Evolutionary conservation across 1,139 yeast genomes (phyloP).

Genomic region (Blastobotrys petasosporus): DNA sequence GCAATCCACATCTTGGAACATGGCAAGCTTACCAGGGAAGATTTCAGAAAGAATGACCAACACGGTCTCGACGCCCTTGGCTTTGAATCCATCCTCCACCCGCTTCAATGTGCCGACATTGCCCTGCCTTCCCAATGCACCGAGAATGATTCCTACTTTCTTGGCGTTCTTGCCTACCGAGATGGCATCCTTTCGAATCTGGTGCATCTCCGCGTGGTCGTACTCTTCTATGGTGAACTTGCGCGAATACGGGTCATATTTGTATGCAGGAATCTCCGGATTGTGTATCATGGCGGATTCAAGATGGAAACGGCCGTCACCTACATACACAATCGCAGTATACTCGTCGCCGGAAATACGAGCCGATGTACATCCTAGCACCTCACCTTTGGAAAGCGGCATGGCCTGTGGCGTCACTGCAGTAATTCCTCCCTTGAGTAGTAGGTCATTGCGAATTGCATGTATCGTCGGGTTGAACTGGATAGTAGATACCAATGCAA

Average conservation of each 20-base stretch:
- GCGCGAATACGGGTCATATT: slow-evolving; percentile 91
- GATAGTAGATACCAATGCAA: slow-evolving; percentile 89
- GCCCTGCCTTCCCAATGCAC: slow-evolving; percentile 98
- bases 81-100: slow-evolving; percentile 49
- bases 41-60: slow-evolving; percentile 86
- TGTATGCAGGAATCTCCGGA: slow-evolving; percentile 83
- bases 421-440: slow-evolving; percentile 26
- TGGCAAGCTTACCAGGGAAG: slow-evolving; percentile 88
- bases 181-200: slow-evolving; percentile 71
- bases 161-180: slow-evolving; percentile 51
- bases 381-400: slow-evolving; percentile 95
- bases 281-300: slow-evolving; percentile 97
- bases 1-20: slow-evolving; percentile 90
- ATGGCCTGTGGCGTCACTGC: slow-evolving; percentile 83
- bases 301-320: slow-evolving; percentile 94
- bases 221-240: slow-evolving; percentile 85
- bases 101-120: slow-evolving; percentile 67
- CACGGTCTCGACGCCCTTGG: slow-evolving; percentile 61
- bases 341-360: slow-evolving; percentile 47
- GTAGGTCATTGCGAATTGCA: slow-evolving; percentile 54
- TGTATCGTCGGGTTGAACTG: slow-evolving; percentile 95
- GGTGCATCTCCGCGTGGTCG: slow-evolving; percentile 75
- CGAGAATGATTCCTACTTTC: slow-evolving; percentile 78
- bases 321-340: slow-evolving; percentile 82
- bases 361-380: slow-evolving; percentile 93